These are phyloP conservation scores for Ganoderma lingzhi DNA, from an alignment of 1,284 basidiomycete species.

Conservation along the genomic window DNA sequence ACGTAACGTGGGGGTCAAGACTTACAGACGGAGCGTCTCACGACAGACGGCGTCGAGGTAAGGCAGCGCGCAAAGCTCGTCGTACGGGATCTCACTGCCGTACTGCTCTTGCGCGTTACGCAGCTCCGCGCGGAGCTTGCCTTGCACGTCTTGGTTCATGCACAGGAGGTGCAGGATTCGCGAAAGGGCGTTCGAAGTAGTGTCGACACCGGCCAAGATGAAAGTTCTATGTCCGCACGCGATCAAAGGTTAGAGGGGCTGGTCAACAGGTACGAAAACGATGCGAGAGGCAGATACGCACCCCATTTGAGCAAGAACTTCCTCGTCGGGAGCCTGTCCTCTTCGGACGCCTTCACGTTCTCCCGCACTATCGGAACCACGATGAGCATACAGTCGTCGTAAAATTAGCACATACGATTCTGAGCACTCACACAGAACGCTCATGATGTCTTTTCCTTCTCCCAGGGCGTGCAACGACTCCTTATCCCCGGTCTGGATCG, in stretches of 20 bases:
- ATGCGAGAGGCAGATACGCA: constrained; percentile 24
- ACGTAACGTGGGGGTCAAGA: constrained; percentile 18
- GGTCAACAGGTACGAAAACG: neutral
- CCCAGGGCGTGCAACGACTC: constrained; percentile 32
- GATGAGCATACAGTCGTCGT: too few relatives aligned
- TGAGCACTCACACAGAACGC: constrained; percentile 7
- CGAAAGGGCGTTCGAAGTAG: constrained; percentile 39
- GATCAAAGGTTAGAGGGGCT: neutral
- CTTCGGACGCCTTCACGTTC: constrained; percentile 14
- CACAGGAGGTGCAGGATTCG: constrained; percentile 36
- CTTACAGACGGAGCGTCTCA: constrained; percentile 36
- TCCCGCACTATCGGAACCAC: neutral
- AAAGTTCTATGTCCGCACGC: constrained; percentile 27
- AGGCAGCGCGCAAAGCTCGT: constrained; percentile 40
- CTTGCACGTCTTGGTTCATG: constrained; percentile 16
- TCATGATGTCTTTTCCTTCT: constrained; percentile 41
- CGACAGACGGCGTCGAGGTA: constrained; percentile 44
- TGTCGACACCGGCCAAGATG: constrained; percentile 40
- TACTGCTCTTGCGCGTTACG: constrained; percentile 19
- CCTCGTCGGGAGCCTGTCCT: constrained; percentile 42
- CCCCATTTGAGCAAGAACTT: constrained; percentile 45
- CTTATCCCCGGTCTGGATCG: constrained; percentile 49
- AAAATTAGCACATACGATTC: neutral
- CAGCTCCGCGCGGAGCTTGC: constrained; percentile 36
- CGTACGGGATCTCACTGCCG: constrained; percentile 36